Base-by-base conservation (phyloP, 352 stramenopile species). In the Pythium plurisporium region DNA sequence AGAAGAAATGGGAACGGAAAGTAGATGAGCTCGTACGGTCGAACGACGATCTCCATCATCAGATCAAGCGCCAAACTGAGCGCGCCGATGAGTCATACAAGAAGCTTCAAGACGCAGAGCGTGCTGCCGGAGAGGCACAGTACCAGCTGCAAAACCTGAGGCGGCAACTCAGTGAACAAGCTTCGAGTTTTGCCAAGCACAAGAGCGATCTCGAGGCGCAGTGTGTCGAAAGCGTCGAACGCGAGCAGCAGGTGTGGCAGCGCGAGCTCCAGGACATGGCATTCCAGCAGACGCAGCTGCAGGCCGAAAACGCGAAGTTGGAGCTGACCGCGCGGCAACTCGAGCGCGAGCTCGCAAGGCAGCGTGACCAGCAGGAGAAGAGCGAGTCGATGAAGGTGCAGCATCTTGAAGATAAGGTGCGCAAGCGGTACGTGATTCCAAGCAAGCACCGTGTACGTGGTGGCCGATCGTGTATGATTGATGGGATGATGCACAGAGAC, bases 241-340 rank as follows among this genome's bases (percentile, higher is more conserved):
- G 69, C 15, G 77, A 90, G 47, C 72, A 80, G 23, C 59, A 82
- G 3, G 64, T 87, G 8, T 88, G 72, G 70, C 70, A 83, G 46
- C 73, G 71, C 22, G 77, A 90, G 62, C 59, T 86, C 5, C 53
- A 85, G 26, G 77, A 85, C 53, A 67, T 64, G 36, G 64, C 54
- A 27, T 78, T 84, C 49, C 66, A 69, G 10, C 72, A 88, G 33
- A 75, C 67, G 12, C 30, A 78, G 20, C 62, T 87, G 22, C 69
- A 86, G 53, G 41, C 72, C 0, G 77, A 87, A 36, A 72, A 81
- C 30, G 59, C 59, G 42, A 89, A 89, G 49, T 69, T 83, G n/a
- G 74, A 90, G 27, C 54, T 85, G 17, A 68, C 56, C 19, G 62
- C 88, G 33, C 72, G 73, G 17, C 77, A 87, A 47, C 63, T 91